These are phyloP conservation scores for Russula sp. DNA, from an alignment of 768 basidiomycete species.

Conservation along the genomic window DNA sequence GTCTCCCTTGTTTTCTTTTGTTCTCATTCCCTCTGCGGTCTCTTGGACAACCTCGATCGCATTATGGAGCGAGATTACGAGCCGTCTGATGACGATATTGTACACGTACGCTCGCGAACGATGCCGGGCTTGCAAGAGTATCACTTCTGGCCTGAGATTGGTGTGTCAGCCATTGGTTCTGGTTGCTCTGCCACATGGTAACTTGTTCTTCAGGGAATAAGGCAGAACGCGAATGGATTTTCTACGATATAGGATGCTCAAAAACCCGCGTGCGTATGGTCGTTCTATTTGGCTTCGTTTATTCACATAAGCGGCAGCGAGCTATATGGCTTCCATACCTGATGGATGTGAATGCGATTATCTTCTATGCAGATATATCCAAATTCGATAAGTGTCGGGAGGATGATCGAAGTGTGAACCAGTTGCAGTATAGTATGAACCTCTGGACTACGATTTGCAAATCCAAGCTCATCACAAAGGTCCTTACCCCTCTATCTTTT, in stretches of 20 bases:
- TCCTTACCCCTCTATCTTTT: neutral
- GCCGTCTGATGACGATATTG: constrained; percentile 67
- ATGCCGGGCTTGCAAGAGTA: constrained; percentile 68
- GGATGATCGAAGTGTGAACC: constrained; percentile 64
- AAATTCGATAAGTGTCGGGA: constrained; percentile 74
- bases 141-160: constrained; percentile 54
- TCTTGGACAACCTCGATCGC: neutral
- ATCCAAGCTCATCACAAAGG: constrained; percentile 9
- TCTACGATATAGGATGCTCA: constrained; percentile 75
- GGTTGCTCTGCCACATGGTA: neutral
- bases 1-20: too few species aligned
- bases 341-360: constrained; percentile 75
- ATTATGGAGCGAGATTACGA: constrained; percentile 24
- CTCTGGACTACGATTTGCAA: neutral
- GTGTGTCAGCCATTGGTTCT: constrained; percentile 33
- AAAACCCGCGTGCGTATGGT: constrained; percentile 29
- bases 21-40: neutral
- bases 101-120: constrained; percentile 69
- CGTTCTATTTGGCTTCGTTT: neutral
- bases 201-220: neutral
- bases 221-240: constrained; percentile 56
- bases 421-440: constrained; percentile 26
- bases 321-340: constrained; percentile 68
- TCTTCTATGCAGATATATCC: constrained; percentile 74
- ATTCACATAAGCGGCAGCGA: constrained; percentile 4